These are phyloP conservation scores for Naematelia aurantialba DNA, from an alignment of 768 basidiomycete species.

Conservation along the genomic window DNA sequence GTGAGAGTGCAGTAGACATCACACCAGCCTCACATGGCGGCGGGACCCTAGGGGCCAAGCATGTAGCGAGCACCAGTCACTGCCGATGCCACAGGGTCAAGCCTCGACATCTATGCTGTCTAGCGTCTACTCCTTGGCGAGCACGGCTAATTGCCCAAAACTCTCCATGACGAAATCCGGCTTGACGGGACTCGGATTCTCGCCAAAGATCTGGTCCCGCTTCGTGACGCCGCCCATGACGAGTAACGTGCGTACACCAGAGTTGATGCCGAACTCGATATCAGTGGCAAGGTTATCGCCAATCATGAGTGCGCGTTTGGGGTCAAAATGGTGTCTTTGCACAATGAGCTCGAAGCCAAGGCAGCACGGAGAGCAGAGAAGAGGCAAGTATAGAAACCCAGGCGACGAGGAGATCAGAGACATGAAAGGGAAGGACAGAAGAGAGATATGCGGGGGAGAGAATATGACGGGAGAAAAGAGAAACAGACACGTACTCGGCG, in stretches of 20 bases:
- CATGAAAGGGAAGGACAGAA: neutral
- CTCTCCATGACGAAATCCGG: conserved; percentile 78
- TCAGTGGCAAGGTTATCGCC: conserved; percentile 95
- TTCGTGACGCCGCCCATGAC: conserved; percentile 69
- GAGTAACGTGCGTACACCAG: conserved; percentile 79
- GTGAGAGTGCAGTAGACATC: too few relatives aligned
- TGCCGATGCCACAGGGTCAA: too few relatives aligned
- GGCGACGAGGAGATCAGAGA: neutral
- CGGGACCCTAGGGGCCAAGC: too few relatives aligned
- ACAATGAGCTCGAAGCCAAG: neutral
- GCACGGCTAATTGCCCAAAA: conserved; percentile 67
- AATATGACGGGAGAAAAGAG: neutral
- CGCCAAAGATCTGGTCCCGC: conserved; percentile 68
- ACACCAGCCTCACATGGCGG: too few relatives aligned
- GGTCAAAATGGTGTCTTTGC: conserved; percentile 79
- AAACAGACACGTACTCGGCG: conserved; percentile 57
- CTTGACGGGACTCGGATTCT: conserved; percentile 64
- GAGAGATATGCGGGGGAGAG: neutral
- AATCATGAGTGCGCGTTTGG: conserved; percentile 82
- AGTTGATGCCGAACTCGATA: conserved; percentile 84
- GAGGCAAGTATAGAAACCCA: too few relatives aligned
- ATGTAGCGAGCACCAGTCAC: too few relatives aligned
- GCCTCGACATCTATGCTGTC: too few relatives aligned
- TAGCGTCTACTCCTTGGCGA: conserved; percentile 38
- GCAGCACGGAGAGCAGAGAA: too few relatives aligned